Percentiles rank a stretch among this genome's conserved stretches.
Evolutionary conservation across 306 rosid species (phyloP).

Genomic region (Quercus berberidifolia): DNA sequence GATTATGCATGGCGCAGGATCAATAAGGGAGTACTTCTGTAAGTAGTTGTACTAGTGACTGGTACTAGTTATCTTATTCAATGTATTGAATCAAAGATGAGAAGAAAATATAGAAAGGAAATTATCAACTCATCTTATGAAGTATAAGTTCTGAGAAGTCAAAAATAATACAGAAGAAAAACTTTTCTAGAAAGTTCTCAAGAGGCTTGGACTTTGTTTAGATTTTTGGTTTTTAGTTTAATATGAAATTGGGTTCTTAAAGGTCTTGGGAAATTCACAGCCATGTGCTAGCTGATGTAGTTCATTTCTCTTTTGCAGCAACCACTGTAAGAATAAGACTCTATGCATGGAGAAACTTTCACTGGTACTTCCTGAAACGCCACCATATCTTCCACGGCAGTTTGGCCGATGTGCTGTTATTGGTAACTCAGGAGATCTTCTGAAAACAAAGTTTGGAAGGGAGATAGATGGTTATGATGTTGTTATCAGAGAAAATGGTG

Average conservation of each 20-base stretch:
- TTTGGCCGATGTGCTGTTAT: conserved; percentile 95
- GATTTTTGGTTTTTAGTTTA: not conserved
- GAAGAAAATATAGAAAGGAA: not conserved
- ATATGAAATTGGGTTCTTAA: not conserved
- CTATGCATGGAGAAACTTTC: conserved; percentile 87
- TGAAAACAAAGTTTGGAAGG: conserved; percentile 85
- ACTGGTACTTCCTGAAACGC: conserved; percentile 83
- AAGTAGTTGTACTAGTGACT: conserved; percentile 33
- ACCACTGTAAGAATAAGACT: conserved; percentile 72
- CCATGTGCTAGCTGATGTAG: not conserved
- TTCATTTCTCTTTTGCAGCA: conserved; percentile 50
- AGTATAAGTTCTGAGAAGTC: not conserved
- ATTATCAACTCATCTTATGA: not conserved
- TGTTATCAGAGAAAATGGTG: conserved; percentile 95
- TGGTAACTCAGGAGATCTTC: conserved; percentile 95
- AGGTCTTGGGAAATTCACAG: not conserved
- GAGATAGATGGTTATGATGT: conserved; percentile 87
- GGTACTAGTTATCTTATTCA: conserved; percentile 4
- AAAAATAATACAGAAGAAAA: conserved; percentile 7
- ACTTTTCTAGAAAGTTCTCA: conserved; percentile 13
- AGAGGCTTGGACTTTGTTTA: not conserved
- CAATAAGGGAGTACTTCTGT: conserved; percentile 87
- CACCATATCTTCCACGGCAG: conserved; percentile 82
- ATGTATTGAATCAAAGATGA: not conserved
- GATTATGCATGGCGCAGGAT: conserved; percentile 99